Conservation (phyloP, 2,329 filamentous ascomycete species). For the Capronia coronata region DNA sequence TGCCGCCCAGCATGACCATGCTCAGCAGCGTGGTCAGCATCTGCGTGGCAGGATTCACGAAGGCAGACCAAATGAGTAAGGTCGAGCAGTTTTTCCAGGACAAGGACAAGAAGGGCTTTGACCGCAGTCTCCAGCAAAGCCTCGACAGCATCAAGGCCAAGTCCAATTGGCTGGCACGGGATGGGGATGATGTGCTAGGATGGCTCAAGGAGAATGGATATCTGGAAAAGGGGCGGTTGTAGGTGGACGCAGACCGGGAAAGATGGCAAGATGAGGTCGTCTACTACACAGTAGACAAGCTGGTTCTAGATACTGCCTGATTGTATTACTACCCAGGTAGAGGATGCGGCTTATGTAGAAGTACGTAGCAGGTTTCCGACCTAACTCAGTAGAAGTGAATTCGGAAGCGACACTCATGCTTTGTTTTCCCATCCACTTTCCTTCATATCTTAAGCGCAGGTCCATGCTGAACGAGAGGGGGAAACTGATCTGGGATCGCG, state of each 20-base stretch:
- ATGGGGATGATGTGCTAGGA: conserved; percentile 65
- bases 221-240: conserved; percentile 18
- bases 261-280: not conserved
- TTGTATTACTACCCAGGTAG: not conserved
- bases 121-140: conserved; percentile 83
- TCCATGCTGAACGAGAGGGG: no score
- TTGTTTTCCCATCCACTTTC: no score
- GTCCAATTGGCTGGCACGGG: conserved; percentile 70
- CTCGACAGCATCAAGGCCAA: conserved; percentile 79
- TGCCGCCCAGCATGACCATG: conserved; percentile 82
- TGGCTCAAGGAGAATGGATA: conserved; percentile 66
- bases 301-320: not conserved
- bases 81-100: conserved; percentile 74
- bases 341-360: no score
- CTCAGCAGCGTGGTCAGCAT: conserved; percentile 77
- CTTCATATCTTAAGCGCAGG: no score
- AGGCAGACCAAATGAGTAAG: conserved; percentile 64
- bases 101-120: conserved; percentile 81
- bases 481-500: no score
- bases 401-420: no score
- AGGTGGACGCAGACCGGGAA: not conserved
- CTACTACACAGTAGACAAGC: not conserved
- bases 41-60: conserved; percentile 73
- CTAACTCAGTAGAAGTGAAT: no score
- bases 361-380: no score